Conservation (phyloP, 2,329 filamentous ascomycete species). For the Sarocladium oryzae region DNA sequence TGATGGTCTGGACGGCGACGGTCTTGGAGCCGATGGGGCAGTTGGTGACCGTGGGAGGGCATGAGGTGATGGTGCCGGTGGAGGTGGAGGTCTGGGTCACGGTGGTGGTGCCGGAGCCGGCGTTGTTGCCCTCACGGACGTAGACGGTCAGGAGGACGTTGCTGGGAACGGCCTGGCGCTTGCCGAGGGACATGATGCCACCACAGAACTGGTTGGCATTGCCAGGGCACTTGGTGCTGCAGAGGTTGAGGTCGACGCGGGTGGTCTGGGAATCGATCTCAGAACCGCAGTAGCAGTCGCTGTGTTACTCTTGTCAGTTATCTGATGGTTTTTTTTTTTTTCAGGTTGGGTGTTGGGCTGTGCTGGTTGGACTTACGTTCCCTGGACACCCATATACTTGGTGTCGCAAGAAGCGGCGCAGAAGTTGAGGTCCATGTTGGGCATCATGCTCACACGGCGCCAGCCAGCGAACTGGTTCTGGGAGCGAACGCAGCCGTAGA, state of each 20-base stretch:
- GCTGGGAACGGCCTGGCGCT: slow-evolving; percentile 3
- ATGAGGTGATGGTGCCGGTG: slow-evolving; percentile 24
- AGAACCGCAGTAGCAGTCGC: slow-evolving; percentile 20
- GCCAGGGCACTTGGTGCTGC: slow-evolving; percentile 15
- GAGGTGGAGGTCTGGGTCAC: slow-evolving; percentile 21
- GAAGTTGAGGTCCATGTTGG: slow-evolving; percentile 17
- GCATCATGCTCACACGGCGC: slow-evolving; percentile 11
- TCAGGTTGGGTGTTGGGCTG: no score
- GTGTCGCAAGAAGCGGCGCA: slow-evolving; percentile 20
- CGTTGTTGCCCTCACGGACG: slow-evolving; percentile 7
- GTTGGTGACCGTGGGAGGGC: slow-evolving; percentile 14
- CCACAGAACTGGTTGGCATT: slow-evolving; percentile 13
- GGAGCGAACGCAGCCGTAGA: slow-evolving; percentile 23
- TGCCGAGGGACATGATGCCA: slow-evolving; percentile 1
- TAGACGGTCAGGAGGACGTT: slow-evolving; percentile 13
- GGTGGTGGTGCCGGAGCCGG: slow-evolving; percentile 7
- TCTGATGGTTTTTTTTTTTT: no score
- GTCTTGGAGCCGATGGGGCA: slow-evolving; percentile 16
- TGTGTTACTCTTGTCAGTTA: background rate
- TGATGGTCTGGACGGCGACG: slow-evolving; percentile 17
- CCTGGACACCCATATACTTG: slow-evolving; percentile 20
- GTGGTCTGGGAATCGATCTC: slow-evolving; percentile 11
- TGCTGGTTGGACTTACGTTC: slow-evolving; percentile 19
- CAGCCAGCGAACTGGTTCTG: slow-evolving; percentile 21
- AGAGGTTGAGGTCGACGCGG: slow-evolving; percentile 11